A percentile compares a stretch with the other conserved stretches of the same genome.
Evolutionary conservation across 805 yeast species (phyloP).

Genomic region (Cyberlindnera subsufficiens): DNA sequence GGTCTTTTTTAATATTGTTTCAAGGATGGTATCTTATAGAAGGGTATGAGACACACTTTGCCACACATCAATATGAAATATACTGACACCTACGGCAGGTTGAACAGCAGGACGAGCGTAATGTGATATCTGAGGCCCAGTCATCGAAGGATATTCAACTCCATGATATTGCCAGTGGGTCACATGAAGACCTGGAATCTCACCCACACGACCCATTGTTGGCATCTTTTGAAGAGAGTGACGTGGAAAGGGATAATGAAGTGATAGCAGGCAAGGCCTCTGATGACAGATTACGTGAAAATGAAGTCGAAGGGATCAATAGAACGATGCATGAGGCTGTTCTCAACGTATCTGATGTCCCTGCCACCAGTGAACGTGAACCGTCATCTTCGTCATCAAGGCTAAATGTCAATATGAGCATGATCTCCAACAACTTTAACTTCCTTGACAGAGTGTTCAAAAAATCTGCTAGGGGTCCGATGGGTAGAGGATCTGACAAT

Average conservation of each 20-base stretch:
- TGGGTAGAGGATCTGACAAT: slow-evolving; percentile 26
- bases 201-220: slow-evolving; percentile 7
- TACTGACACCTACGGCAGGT: too few relatives aligned
- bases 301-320: slow-evolving; percentile 2
- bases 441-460: slow-evolving; percentile 32
- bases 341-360: neutral
- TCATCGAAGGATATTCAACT: neutral
- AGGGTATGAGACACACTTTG: too few relatives aligned
- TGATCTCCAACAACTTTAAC: slow-evolving; percentile 32
- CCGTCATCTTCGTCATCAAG: neutral
- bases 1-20: too few relatives aligned
- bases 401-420: slow-evolving; percentile 6
- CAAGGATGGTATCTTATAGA: too few relatives aligned
- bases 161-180: neutral
- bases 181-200: neutral
- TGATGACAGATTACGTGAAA: slow-evolving; percentile 8
- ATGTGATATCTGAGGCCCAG: too few relatives aligned
- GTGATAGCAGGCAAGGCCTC: slow-evolving; percentile 5
- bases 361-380: neutral
- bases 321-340: slow-evolving; percentile 6
- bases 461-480: slow-evolving; percentile 7
- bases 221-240: slow-evolving; percentile 8
- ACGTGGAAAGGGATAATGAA: neutral
- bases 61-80: too few relatives aligned
- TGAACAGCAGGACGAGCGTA: too few relatives aligned